Evolutionary conservation across 1,284 basidiomycete species (phyloP).

Genomic region (Hemileia vastatrix): DNA sequence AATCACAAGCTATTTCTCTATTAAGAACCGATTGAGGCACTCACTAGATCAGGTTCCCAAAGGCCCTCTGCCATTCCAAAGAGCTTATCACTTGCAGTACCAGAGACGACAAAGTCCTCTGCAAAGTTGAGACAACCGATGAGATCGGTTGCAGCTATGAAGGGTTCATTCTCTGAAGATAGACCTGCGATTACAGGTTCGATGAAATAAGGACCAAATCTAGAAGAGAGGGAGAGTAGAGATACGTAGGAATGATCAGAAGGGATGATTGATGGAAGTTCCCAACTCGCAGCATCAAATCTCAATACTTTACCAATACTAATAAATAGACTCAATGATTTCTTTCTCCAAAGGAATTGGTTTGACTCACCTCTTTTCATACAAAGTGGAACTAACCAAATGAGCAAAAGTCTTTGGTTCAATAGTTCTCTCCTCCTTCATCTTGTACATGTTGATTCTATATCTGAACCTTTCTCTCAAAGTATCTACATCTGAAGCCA

Average conservation of each 20-base stretch:
- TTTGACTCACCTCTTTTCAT: slow-evolving; percentile 63
- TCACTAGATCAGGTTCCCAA: slow-evolving; percentile 84
- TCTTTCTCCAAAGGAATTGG: neutral
- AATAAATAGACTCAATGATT: neutral
- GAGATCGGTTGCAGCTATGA: slow-evolving; percentile 89
- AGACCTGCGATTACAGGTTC: slow-evolving; percentile 93
- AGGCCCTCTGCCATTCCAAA: slow-evolving; percentile 95
- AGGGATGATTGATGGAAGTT: too few species aligned
- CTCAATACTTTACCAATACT: too few species aligned
- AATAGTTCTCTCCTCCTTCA: slow-evolving; percentile 97
- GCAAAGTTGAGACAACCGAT: slow-evolving; percentile 92
- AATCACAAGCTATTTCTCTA: slow-evolving; percentile 2
- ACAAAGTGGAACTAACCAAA: slow-evolving; percentile 87
- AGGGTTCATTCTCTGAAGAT: slow-evolving; percentile 71
- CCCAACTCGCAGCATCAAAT: too few species aligned
- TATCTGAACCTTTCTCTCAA: slow-evolving; percentile 85
- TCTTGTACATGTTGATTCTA: slow-evolving; percentile 97
- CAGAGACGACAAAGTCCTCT: slow-evolving; percentile 90
- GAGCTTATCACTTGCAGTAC: slow-evolving; percentile 82
- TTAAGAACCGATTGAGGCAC: slow-evolving; percentile 25
- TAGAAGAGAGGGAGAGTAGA: slow-evolving; percentile 26
- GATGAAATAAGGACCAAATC: slow-evolving; percentile 90
- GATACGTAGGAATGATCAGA: neutral
- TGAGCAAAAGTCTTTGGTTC: slow-evolving; percentile 92
- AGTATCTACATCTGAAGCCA: slow-evolving; percentile 85